Evolutionary conservation across 2,329 filamentous ascomycete genomes (phyloP).

Genomic region (Colletotrichum tanaceti): DNA sequence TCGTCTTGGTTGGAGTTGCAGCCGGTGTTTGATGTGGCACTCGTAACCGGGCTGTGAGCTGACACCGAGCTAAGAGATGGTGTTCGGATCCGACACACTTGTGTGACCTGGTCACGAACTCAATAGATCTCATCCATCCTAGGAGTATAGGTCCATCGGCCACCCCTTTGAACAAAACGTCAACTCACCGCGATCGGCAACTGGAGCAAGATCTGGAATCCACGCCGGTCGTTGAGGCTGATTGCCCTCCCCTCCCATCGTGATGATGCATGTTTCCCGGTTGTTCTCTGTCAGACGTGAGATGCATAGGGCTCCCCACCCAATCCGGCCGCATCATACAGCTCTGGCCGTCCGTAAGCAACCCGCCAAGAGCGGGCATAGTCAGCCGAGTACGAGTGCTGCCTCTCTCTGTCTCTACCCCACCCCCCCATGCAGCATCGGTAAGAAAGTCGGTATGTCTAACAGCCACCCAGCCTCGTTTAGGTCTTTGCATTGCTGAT

Average conservation of each 20-base stretch:
- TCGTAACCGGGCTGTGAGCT: not conserved
- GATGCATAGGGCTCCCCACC: not conserved
- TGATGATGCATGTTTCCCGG: slow-evolving; percentile 7
- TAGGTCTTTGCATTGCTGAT: not conserved
- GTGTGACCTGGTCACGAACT: too few species aligned
- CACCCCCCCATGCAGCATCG: not conserved
- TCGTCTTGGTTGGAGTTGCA: not conserved
- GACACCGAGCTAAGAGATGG: not conserved
- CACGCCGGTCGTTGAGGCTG: not conserved
- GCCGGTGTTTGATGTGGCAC: not conserved
- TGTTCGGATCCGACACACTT: not conserved
- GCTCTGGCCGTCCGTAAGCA: not conserved
- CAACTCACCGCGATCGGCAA: not conserved
- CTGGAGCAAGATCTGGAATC: not conserved
- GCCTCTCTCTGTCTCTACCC: not conserved
- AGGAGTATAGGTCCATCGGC: not conserved
- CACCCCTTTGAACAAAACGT: not conserved
- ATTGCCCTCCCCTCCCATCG: not conserved
- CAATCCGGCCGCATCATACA: not conserved
- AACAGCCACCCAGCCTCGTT: slow-evolving; percentile 24
- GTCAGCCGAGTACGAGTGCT: not conserved
- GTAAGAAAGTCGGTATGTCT: slow-evolving; percentile 38
- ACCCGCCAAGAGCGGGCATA: not conserved
- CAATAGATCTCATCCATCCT: not conserved
- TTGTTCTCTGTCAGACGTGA: slow-evolving; percentile 1